Evolutionary conservation across 768 basidiomycete genomes (phyloP).

Genomic region (Suillus alpinus): DNA sequence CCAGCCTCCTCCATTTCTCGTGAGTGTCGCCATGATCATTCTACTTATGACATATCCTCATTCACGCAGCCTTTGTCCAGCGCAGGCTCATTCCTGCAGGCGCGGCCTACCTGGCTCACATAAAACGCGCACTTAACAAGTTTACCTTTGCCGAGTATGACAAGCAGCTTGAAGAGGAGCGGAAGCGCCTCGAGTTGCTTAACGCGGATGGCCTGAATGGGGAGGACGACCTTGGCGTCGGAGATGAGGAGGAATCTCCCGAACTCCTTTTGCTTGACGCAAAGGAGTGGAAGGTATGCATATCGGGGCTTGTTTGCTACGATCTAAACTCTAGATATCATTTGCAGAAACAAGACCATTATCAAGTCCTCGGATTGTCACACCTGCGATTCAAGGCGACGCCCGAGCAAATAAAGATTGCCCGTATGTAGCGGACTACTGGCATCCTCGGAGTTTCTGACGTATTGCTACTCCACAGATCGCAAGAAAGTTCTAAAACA

Average conservation of each 20-base stretch:
- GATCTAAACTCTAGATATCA: slow-evolving; percentile 1
- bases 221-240: slow-evolving; percentile 89
- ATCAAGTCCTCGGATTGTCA: slow-evolving; percentile 93
- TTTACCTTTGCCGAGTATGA: slow-evolving; percentile 86
- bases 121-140: slow-evolving; percentile 70
- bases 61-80: slow-evolving; percentile 36
- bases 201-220: slow-evolving; percentile 44
- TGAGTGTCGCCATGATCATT: slow-evolving; percentile 15
- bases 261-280: slow-evolving; percentile 79
- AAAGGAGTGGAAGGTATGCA: slow-evolving; percentile 93
- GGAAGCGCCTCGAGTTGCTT: slow-evolving; percentile 47
- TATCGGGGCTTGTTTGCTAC: neutral
- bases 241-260: slow-evolving; percentile 80
- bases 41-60: neutral
- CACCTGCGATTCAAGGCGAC: slow-evolving; percentile 84
- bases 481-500: slow-evolving; percentile 99
- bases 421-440: slow-evolving; percentile 61
- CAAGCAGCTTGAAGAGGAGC: slow-evolving; percentile 54
- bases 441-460: neutral
- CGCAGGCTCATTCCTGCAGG: slow-evolving; percentile 79
- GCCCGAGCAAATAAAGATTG: slow-evolving; percentile 91
- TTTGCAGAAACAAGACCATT: slow-evolving; percentile 93
- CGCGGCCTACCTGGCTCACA: slow-evolving; percentile 80
- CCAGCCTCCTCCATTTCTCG: slow-evolving; percentile 23
- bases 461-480: slow-evolving; percentile 47